phyloP scores from a whole-genome alignment of 257 asterid genomes.

The Ilex asprella region DNA sequence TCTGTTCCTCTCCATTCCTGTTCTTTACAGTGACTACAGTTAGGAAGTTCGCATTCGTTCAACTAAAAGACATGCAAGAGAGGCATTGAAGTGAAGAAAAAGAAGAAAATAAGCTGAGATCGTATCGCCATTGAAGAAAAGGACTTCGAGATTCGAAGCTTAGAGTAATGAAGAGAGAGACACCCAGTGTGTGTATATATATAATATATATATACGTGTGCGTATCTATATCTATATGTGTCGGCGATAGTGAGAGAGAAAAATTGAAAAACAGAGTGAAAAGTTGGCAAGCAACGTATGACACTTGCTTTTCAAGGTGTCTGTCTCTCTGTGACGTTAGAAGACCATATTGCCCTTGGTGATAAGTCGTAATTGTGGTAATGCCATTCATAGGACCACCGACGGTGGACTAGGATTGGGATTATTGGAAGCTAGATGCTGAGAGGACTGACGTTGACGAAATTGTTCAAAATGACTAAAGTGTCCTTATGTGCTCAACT shows the following conservation, averaged over 20 bases:
- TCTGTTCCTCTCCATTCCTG: conserved; percentile 31
- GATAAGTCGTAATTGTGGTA: neutral
- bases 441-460: conserved; percentile 11
- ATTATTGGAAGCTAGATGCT: no score
- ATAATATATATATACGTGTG: conserved; percentile 7
- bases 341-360: conserved; percentile 15
- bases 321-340: neutral
- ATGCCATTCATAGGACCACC: conserved; percentile 14
- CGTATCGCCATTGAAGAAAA: conserved; percentile 55
- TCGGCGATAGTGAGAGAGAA: conserved; percentile 37
- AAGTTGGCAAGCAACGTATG: conserved; percentile 15
- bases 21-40: conserved; percentile 10
- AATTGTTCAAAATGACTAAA: conserved; percentile 22
- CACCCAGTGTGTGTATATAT: neutral
- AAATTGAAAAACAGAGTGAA: conserved; percentile 4
- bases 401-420: conserved; percentile 16
- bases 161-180: conserved; percentile 32
- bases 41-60: neutral
- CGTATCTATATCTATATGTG: conserved; percentile 19
- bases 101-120: conserved; percentile 18
- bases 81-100: neutral
- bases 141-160: conserved; percentile 63
- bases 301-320: neutral
- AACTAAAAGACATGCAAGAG: conserved; percentile 26
- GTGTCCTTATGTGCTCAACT: conserved; percentile 10